phyloP scores from a whole-genome alignment of 2,329 filamentous ascomycete species.

The Colletotrichum karsti region DNA sequence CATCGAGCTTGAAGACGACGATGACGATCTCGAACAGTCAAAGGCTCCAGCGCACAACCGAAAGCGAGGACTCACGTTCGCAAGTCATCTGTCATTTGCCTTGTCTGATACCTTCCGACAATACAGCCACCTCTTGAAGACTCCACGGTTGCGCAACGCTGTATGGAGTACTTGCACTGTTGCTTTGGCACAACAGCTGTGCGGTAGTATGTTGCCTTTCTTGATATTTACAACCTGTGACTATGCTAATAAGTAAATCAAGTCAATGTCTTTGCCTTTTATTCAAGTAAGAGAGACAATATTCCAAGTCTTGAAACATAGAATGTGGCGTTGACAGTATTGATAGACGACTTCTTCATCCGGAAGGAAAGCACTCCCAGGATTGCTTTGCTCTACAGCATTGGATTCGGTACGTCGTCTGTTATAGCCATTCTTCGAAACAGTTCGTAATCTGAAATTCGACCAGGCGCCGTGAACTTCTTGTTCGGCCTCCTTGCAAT shows the following conservation, averaged over 20 bases:
- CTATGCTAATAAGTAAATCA: not conserved
- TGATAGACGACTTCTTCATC: not conserved
- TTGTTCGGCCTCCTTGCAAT: not conserved
- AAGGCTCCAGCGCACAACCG: too few relatives aligned
- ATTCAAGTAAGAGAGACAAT: not conserved
- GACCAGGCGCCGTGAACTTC: not conserved
- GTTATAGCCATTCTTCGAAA: not conserved
- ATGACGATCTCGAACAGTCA: too few relatives aligned
- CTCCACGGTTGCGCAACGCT: not conserved
- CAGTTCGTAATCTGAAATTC: not conserved
- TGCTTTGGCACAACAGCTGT: not conserved
- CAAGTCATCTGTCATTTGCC: not conserved
- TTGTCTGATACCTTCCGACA: not conserved
- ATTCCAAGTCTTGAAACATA: too few relatives aligned
- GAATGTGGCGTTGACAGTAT: not conserved
- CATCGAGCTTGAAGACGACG: not conserved
- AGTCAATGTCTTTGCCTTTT: not conserved
- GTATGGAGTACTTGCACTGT: not conserved
- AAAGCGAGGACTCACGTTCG: not conserved
- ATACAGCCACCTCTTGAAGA: not conserved
- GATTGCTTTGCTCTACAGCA: not conserved
- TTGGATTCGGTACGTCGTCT: not conserved
- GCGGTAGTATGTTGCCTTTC: not conserved
- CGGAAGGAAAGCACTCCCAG: too few relatives aligned
- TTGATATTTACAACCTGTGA: accelerated